phyloP scores from a whole-genome alignment of 306 rosid species.

The Trifolium repens region DNA sequence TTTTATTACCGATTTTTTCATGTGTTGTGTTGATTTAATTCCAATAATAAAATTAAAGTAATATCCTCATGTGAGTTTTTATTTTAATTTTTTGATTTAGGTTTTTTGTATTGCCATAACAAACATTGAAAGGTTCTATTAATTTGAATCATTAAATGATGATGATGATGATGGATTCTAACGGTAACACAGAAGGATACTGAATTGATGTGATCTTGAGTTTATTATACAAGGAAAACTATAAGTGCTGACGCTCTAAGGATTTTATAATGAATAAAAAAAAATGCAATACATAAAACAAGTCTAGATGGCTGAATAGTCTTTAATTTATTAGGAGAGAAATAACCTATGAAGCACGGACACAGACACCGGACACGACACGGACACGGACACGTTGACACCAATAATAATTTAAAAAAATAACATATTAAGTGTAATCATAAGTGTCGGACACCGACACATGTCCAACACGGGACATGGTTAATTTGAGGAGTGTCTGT shows the following conservation, averaged over 20 bases:
- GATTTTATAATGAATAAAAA: not conserved
- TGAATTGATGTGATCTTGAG: not conserved
- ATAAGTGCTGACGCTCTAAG: not conserved
- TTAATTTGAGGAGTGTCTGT: too few relatives aligned
- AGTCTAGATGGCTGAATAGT: not conserved
- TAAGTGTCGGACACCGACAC: too few relatives aligned
- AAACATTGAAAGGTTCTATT: not conserved
- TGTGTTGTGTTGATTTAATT: not conserved
- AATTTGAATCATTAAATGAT: constrained; percentile 6
- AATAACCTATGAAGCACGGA: too few relatives aligned
- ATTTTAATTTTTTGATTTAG: not conserved
- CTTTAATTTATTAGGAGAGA: not conserved
- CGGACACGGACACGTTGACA: too few relatives aligned
- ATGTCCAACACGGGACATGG: too few relatives aligned
- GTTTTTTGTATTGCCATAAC: not conserved
- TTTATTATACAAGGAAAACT: not conserved
- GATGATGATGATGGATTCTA: not conserved
- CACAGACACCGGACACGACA: too few relatives aligned
- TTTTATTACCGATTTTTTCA: not conserved
- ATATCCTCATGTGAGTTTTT: not conserved
- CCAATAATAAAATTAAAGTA: not conserved
- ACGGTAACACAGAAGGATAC: not conserved
- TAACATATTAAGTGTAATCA: too few relatives aligned
- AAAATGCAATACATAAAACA: not conserved
- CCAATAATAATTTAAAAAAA: too few relatives aligned